Base-by-base conservation (phyloP, 805 yeast species). In the Metschnikowia dekortorum region DNA sequence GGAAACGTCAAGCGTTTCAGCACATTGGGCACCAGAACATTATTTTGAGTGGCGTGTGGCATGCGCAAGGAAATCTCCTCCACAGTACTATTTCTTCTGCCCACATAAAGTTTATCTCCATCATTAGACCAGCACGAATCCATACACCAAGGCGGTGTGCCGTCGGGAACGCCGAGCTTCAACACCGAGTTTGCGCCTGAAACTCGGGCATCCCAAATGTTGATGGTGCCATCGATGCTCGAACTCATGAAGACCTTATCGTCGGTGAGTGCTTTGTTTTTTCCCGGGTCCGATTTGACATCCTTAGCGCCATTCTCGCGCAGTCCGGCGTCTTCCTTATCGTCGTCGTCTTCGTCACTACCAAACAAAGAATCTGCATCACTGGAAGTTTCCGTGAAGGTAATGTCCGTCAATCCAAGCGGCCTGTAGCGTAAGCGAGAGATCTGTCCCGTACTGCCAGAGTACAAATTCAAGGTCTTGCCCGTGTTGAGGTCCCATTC, bases 141-240 rank as follows among this genome's bases (percentile, higher is more conserved):
- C 78, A 86, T 83, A 66, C 96, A 86, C 98, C 98, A 94, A 0
- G 98, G 98, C 0, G 98, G 96, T 0, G 85, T 78, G 1, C 81
- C 81, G 8, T 77, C 70, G 1, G 89, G 84, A 1, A 84, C 78
- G 0, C 78, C 76, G 11, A 83, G 64, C 36, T 74, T 74, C 14
- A 83, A 62, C 0, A 76, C 83, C 0, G 71, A 66, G 3, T 68
- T 61, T 1, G 70, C 64, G 2, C 55, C 53, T 1, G 57, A 51
- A 22, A 48, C 50, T 51, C 99, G 76, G 4, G 78, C 68, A 65
- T 94, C 99, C 96, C 97, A 91, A 4, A 94, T 67, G 53, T 80
- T 81, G 2, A 91, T 65, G 0, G 83, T 74, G 5, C 99, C 99
- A 64, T 91, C 94, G 48, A 90, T 82, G 7, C 90, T 80, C 0